phyloP scores from a whole-genome alignment of 2,329 filamentous ascomycete genomes.

The Aspergillus aculeatinus region DNA sequence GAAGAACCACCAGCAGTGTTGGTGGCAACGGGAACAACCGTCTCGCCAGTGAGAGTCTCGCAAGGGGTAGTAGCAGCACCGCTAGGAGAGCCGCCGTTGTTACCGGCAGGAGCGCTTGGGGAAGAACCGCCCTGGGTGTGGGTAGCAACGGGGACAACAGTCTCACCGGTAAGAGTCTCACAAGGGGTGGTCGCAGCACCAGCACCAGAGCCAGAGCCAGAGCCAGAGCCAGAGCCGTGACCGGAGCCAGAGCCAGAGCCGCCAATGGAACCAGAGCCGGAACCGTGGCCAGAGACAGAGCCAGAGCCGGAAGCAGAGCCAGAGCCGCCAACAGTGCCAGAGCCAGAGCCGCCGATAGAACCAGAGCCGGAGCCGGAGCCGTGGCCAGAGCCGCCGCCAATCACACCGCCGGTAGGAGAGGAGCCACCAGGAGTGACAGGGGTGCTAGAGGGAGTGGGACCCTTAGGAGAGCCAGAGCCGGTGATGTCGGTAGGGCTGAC shows the following conservation, averaged over 20 bases:
- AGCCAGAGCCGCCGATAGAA: not conserved
- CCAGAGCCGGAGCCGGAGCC: conserved; percentile 4
- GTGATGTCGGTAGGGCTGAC: not conserved
- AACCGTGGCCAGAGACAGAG: too few species aligned
- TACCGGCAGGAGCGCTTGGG: conserved; percentile 3
- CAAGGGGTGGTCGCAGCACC: too few species aligned
- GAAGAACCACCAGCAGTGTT: too few species aligned
- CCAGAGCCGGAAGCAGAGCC: conserved; percentile 3
- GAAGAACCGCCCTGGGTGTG: not conserved
- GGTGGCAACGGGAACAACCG: too few species aligned
- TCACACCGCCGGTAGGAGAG: too few species aligned
- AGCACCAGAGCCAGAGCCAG: not conserved
- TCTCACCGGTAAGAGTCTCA: too few species aligned
- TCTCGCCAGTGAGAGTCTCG: too few species aligned
- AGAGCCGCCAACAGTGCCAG: conserved; percentile 11
- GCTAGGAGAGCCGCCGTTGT: not conserved
- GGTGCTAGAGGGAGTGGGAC: conserved; percentile 21
- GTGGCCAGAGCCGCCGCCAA: conserved; percentile 1
- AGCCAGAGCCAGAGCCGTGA: not conserved
- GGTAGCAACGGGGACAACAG: too few species aligned
- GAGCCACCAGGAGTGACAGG: conserved; percentile 4
- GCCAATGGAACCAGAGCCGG: not conserved
- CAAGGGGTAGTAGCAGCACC: conserved; percentile 14
- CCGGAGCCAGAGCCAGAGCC: not conserved
- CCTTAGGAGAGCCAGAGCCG: conserved; percentile 9